These are phyloP conservation scores for Alternaria viburni DNA, from an alignment of 2,329 filamentous ascomycete species.

Conservation along the genomic window DNA sequence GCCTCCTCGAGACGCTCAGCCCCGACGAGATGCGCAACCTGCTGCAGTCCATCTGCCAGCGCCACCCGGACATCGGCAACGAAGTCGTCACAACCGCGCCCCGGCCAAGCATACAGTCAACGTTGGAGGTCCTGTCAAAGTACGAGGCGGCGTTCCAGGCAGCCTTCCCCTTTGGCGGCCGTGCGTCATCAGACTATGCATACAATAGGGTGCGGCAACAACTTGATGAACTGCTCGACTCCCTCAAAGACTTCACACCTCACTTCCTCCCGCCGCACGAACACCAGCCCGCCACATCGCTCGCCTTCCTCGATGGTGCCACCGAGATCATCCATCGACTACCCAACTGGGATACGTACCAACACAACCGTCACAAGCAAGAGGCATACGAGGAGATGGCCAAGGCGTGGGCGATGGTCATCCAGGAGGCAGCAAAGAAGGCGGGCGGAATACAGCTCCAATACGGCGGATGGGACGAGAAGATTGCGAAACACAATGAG, in stretches of 20 bases:
- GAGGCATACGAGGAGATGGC: conserved; percentile 96
- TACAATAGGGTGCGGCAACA: conserved; percentile 91
- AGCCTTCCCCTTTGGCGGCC: conserved; percentile 84
- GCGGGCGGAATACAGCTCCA: conserved; percentile 90
- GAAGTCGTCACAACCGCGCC: conserved; percentile 86
- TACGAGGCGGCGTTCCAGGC: conserved; percentile 81
- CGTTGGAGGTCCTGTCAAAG: conserved; percentile 77
- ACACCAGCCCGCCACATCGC: conserved; percentile 78
- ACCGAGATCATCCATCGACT: conserved; percentile 89
- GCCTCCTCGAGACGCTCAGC: conserved; percentile 93
- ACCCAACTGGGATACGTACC: conserved; percentile 87
- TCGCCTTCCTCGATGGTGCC: conserved; percentile 86
- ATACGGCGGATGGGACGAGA: conserved; percentile 91
- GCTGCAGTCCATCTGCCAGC: conserved; percentile 89
- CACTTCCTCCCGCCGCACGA: conserved; percentile 95
- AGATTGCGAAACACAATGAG: conserved; percentile 84
- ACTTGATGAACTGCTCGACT: conserved; percentile 81
- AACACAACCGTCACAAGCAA: conserved; percentile 91
- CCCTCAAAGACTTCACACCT: conserved; percentile 90
- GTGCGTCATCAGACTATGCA: conserved; percentile 86
- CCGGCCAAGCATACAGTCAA: conserved; percentile 81
- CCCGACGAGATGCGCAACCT: conserved; percentile 82
- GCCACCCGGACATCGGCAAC: conserved; percentile 82
- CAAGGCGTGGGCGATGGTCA: conserved; percentile 89
- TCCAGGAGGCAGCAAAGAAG: conserved; percentile 88